Conservation (phyloP, 2,329 filamentous ascomycete species). For the Fusarium longipes region DNA sequence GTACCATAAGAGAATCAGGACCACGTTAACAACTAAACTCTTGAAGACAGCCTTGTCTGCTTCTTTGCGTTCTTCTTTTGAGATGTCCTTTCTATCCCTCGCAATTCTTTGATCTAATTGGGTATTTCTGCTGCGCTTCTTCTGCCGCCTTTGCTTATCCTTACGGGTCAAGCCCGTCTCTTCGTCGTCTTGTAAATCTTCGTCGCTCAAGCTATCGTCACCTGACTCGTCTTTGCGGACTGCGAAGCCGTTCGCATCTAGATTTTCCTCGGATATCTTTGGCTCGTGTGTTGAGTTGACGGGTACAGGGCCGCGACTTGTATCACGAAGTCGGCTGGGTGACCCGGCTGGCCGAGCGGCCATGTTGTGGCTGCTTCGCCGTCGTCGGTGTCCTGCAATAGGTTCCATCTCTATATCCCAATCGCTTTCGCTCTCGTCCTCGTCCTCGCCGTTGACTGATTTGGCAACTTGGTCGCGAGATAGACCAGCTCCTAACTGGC, state of each 20-base stretch:
- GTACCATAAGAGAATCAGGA: conserved; percentile 88
- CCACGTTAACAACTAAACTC: conserved; percentile 77
- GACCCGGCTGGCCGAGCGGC: conserved; percentile 48
- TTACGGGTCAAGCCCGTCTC: conserved; percentile 85
- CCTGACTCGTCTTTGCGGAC: conserved; percentile 50
- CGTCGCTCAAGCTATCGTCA: conserved; percentile 72
- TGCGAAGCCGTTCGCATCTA: conserved; percentile 43
- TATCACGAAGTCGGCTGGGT: conserved; percentile 45
- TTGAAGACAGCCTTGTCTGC: conserved; percentile 79
- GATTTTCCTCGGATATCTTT: conserved; percentile 60
- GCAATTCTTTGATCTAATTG: conserved; percentile 76
- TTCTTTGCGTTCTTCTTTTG: conserved; percentile 78
- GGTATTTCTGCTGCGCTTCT: conserved; percentile 74
- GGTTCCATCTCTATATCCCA: conserved; percentile 68
- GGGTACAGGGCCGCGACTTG: conserved; percentile 35
- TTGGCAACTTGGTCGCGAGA: conserved; percentile 28
- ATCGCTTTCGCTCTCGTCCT: conserved; percentile 55
- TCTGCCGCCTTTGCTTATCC: conserved; percentile 75
- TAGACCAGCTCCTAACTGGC: conserved; percentile 32
- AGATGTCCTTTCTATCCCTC: conserved; percentile 64
- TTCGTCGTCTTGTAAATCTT: conserved; percentile 85
- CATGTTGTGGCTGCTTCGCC: conserved; percentile 62
- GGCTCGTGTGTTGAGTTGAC: conserved; percentile 53
- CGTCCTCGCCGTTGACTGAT: conserved; percentile 48
- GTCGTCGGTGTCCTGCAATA: conserved; percentile 65